A percentile compares a stretch with the other conserved stretches of the same genome.
Conservation (phyloP, 2,329 filamentous ascomycete species). For the Alternaria conjuncta region DNA sequence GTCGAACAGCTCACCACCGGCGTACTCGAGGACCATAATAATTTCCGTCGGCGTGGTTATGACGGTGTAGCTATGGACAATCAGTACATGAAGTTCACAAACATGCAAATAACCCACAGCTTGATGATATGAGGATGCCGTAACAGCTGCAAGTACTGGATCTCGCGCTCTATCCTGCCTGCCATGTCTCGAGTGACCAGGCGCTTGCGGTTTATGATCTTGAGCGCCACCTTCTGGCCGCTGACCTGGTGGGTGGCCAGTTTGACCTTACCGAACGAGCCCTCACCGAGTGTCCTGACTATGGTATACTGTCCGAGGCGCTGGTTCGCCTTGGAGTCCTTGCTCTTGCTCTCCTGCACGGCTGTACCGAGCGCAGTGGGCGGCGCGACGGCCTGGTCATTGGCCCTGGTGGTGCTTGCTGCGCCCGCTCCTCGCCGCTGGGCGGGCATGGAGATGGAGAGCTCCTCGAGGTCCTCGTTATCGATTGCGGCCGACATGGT, state of each 20-base stretch:
- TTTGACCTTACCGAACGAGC: constrained; percentile 98
- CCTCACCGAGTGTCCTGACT: constrained; percentile 89
- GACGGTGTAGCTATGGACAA: constrained; percentile 76
- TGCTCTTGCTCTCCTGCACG: constrained; percentile 50
- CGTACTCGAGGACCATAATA: constrained; percentile 99
- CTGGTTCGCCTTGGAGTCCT: constrained; percentile 72
- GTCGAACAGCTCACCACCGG: constrained; percentile 94
- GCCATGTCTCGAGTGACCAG: constrained; percentile 98
- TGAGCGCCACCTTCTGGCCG: constrained; percentile 93
- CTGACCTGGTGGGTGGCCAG: constrained; percentile 91
- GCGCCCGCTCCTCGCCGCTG: constrained; percentile 59
- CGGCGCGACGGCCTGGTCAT: constrained; percentile 44
- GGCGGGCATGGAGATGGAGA: constrained; percentile 76
- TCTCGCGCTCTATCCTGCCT: constrained; percentile 94
- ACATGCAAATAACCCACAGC: constrained; percentile 64
- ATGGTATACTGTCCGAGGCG: constrained; percentile 92
- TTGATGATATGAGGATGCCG: constrained; percentile 99
- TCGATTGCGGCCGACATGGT: constrained; percentile 63
- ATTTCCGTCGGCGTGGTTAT: constrained; percentile 95
- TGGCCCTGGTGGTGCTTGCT: constrained; percentile 36
- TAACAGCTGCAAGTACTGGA: constrained; percentile 94
- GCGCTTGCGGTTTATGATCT: constrained; percentile 97
- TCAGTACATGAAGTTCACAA: constrained; percentile 4
- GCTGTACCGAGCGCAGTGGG: constrained; percentile 31
- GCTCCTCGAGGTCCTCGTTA: constrained; percentile 70